Evolutionary conservation across 192 early-diverging fungal genomes (phyloP), one percentile per base, ranked within the genome.

Genomic region (Entrophospora sp.): DNA sequence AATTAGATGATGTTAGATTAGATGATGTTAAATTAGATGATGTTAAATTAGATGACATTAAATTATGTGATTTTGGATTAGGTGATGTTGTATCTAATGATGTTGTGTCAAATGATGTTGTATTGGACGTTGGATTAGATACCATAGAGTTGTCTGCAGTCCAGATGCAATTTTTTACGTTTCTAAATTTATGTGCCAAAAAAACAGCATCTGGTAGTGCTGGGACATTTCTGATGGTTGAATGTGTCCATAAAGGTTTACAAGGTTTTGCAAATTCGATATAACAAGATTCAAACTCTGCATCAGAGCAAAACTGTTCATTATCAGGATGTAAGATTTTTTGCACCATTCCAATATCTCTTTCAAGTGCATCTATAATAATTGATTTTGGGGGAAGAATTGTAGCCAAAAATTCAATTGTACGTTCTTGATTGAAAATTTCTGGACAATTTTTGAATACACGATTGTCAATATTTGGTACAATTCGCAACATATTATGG

Each of bases 201-300:
- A 51, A 69, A 12, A 64, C 34, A 14, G 68, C 68, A 52, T 69
- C 68, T 14, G 68, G 68, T 40, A 65, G 20, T 16, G 12, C 2
- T 5, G 12, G 9, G n/a, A 35, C 25, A 25, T 20, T 49, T 40
- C 30, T 32, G 28, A 40, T 24, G 22, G 27, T 61, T 2, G 59
- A 63, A 51, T 69, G 68, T 4, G 35, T 62, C 67, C 67, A 62
- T 51, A 69, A 25, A 20, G 31, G 61, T 48, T 31, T 62, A 0
- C 31, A 28, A 35, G 59, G 68, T 31, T 61, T 63, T 34, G 27
- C 53, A 31, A 69, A 69, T 51, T 69, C 68, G 36, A 69, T 28
- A 24, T 69, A 69, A 37, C 59, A 46, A n/a, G 1, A 42, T 53
- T 69, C 68, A 45, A 2, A 34, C 2, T 49, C 43, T 4, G 31